Evolutionary conservation across 106 monocot genomes (phyloP).

Genomic region (Phalaenopsis aphrodite): DNA sequence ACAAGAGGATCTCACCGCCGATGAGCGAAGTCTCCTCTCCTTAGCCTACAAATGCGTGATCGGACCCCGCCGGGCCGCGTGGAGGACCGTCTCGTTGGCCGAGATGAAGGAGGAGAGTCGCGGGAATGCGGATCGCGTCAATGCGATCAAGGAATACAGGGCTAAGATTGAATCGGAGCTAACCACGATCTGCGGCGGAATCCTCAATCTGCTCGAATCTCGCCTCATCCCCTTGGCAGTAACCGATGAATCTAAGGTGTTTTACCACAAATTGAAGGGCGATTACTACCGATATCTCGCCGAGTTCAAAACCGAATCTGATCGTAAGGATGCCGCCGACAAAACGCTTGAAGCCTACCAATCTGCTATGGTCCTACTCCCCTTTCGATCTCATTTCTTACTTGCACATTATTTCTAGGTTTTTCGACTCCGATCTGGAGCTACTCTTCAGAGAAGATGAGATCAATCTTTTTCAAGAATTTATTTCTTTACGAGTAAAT

Average conservation of each 20-base stretch:
- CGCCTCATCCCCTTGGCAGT: slow-evolving; percentile 28
- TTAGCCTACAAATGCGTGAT: slow-evolving; percentile 41
- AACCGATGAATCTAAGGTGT: slow-evolving; percentile 34
- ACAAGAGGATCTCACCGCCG: slow-evolving; percentile 24
- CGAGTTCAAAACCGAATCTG: slow-evolving; percentile 33
- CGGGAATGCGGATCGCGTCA: slow-evolving; percentile 32
- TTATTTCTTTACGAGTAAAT: too few relatives aligned
- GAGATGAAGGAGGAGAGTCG: slow-evolving; percentile 44
- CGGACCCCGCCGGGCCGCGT: slow-evolving; percentile 33
- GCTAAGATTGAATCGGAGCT: slow-evolving; percentile 34
- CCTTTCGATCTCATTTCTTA: too few relatives aligned
- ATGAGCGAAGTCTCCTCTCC: slow-evolving; percentile 33
- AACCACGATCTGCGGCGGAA: slow-evolving; percentile 33
- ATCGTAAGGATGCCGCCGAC: slow-evolving; percentile 38
- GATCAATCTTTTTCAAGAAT: background rate
- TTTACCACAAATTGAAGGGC: slow-evolving; percentile 44
- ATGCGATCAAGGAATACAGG: slow-evolving; percentile 33
- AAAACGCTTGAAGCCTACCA: slow-evolving; percentile 30
- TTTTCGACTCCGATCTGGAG: too few relatives aligned
- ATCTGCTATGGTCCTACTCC: slow-evolving; percentile 20
- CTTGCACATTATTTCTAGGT: too few relatives aligned
- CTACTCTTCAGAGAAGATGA: background rate
- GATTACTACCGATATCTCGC: slow-evolving; percentile 45
- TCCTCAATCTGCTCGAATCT: slow-evolving; percentile 27
- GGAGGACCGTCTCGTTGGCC: slow-evolving; percentile 36